Percentiles rank a stretch among this genome's conserved stretches.
Conservation (phyloP, 371 early-diverging fungal species). For the Syncephalastrum monosporum region DNA sequence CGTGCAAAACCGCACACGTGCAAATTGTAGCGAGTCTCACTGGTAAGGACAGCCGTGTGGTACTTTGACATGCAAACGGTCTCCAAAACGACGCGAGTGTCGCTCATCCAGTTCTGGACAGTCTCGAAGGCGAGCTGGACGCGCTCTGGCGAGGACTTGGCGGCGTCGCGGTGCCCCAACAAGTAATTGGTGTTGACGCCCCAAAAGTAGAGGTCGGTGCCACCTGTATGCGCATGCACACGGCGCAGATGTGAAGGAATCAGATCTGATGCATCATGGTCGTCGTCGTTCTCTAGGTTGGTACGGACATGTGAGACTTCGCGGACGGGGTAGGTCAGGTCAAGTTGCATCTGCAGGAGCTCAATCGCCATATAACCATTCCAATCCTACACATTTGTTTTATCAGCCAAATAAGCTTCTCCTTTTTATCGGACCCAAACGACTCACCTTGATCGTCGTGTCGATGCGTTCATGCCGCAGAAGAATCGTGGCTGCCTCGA, state of each 20-base stretch:
- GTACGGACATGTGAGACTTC: neutral
- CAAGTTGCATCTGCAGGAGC: neutral
- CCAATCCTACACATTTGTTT: conserved; percentile 18
- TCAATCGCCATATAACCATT: conserved; percentile 24
- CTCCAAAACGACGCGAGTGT: conserved; percentile 35
- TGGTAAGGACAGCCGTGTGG: conserved; percentile 65
- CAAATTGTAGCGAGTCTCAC: conserved; percentile 43
- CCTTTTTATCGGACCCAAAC: neutral
- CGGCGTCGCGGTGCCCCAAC: conserved; percentile 67
- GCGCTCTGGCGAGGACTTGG: conserved; percentile 64
- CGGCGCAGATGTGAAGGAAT: neutral
- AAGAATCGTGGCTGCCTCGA: conserved; percentile 59
- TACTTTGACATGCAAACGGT: conserved; percentile 66
- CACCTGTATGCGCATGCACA: conserved; percentile 18
- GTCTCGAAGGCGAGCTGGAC: conserved; percentile 50
- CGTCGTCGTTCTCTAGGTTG: neutral
- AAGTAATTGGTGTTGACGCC: conserved; percentile 73
- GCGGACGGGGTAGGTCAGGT: neutral
- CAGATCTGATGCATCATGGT: neutral
- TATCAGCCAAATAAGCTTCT: neutral
- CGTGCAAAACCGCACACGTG: conserved; percentile 73
- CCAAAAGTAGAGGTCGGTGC: conserved; percentile 73
- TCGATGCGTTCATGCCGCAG: conserved; percentile 54
- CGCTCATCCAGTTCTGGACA: conserved; percentile 25
- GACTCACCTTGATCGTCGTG: conserved; percentile 43